A percentile compares a stretch with the other conserved stretches of the same genome.
Conservation (phyloP, 768 basidiomycete genomes). For the Hypholoma fasciculare region DNA sequence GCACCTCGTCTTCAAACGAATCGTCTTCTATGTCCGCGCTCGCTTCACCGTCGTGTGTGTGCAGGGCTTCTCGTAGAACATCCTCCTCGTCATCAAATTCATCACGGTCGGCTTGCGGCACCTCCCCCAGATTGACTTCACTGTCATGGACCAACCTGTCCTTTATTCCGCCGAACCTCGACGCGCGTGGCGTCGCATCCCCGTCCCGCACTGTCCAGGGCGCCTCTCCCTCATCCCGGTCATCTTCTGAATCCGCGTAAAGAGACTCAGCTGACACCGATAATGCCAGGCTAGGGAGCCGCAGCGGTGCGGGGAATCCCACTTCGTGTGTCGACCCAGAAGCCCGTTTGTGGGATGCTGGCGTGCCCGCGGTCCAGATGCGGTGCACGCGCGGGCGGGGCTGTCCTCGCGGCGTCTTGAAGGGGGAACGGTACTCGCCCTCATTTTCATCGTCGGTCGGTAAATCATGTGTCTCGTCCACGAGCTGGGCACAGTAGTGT, state of each 20-base stretch:
- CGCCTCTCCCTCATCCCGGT: not conserved
- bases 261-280: not conserved
- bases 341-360: conserved; percentile 9
- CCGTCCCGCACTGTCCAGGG: not conserved
- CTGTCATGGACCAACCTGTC: no score
- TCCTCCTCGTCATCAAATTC: not conserved
- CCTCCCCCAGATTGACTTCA: not conserved
- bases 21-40: conserved; percentile 22
- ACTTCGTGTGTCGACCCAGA: no score
- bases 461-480: conserved; percentile 26
- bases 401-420: conserved; percentile 20
- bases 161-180: not conserved
- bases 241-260: not conserved
- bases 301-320: no score
- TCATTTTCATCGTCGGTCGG: conserved; percentile 20
- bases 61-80: not conserved
- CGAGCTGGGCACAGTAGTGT: conserved; percentile 12
- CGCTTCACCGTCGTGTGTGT: not conserved
- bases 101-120: not conserved
- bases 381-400: conserved; percentile 21
- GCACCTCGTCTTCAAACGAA: conserved; percentile 33
- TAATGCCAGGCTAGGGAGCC: not conserved
- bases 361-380: conserved; percentile 31
- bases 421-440: not conserved
- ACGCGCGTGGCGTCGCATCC: conserved; percentile 11